These are phyloP conservation scores for Poa annua DNA, from an alignment of 176 grass and related monocot species.

Conservation along the genomic window DNA sequence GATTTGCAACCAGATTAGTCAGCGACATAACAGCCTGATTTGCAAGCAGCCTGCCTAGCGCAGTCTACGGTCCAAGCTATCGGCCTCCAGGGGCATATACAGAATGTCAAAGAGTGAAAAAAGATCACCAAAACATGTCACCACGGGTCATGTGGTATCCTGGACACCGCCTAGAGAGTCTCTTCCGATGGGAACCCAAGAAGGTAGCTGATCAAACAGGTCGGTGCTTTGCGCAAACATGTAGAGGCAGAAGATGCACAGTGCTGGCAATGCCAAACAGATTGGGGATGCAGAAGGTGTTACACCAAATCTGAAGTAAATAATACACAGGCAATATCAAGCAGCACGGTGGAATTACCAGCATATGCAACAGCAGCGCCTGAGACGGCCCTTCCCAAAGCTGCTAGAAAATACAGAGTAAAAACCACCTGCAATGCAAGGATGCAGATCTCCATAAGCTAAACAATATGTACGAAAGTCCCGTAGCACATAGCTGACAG, in stretches of 20 bases:
- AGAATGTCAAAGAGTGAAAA: not conserved
- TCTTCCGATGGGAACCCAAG: constrained; percentile 55
- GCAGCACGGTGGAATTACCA: constrained; percentile 55
- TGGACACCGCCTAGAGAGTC: constrained; percentile 50
- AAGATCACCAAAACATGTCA: not conserved
- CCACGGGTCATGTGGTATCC: constrained; percentile 46
- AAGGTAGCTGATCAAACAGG: constrained; percentile 55
- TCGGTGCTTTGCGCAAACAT: constrained; percentile 70
- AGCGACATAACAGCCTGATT: not conserved
- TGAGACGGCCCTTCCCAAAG: constrained; percentile 79
- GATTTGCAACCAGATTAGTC: not conserved
- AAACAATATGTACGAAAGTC: not conserved
- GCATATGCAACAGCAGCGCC: constrained; percentile 87
- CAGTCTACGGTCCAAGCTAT: constrained; percentile 1
- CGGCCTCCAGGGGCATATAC: not conserved
- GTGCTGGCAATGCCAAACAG: constrained; percentile 45
- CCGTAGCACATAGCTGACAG: constrained; percentile 8
- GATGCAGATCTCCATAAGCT: constrained; percentile 10
- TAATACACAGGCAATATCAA: not conserved
- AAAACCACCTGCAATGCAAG: constrained; percentile 69
- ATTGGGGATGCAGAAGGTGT: not conserved
- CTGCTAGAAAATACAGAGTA: constrained; percentile 75
- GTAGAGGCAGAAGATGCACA: constrained; percentile 83
- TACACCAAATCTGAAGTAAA: constrained; percentile 1
- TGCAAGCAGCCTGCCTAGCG: not conserved